Evolutionary conservation across 2,329 filamentous ascomycete genomes (phyloP), one percentile per base, ranked within the genome.

Genomic region (Pseudopithomyces chartarum): DNA sequence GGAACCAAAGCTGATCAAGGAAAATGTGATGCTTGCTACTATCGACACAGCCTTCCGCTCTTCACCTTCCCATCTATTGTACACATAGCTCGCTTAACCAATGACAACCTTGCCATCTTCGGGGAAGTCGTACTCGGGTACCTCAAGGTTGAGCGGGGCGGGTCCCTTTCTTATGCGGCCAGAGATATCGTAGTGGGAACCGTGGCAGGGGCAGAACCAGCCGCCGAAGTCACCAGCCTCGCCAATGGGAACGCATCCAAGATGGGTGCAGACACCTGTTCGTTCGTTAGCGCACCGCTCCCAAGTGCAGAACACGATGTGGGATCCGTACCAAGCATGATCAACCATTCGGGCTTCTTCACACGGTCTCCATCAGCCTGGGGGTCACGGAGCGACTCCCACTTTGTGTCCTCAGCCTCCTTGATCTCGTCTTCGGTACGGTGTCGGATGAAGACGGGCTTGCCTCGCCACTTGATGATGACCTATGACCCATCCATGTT

Each of bases 191-290:
- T 99, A 99, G 86, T 99, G 95, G 70, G 93, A 97, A 80, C 95
- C 95, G 87, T 99, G 95, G 90, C 95, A 99, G 66, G 95, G 95
- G 85, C 95, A 99, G 90, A 99, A 99, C 95, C 95, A 99, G 77
- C 95, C 95, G 78, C 95, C 95, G 75, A 84, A 99, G 81, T 99
- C 96, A 79, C 95, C 95, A 65, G 95, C 92, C 85, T 99, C 95
- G 75, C 96, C 95, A 74, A 99, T 99, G 76, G 95, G 95, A 70
- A 99, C 95, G 87, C 95, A 99, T 82, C 95, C 95, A 76, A 99
- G 84, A 82, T 99, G 95, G 75, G 95, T 99, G 90, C 95, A 99
- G 81, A 99, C 94, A 82, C 92, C 91, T 94, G 64, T 57, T 47
- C 20, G 32, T 55, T 23, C 57, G 61, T 77, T 65, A 78, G 71